Evolutionary conservation across 257 asterid genomes (phyloP).

Genomic region (Solanum bukasovii): DNA sequence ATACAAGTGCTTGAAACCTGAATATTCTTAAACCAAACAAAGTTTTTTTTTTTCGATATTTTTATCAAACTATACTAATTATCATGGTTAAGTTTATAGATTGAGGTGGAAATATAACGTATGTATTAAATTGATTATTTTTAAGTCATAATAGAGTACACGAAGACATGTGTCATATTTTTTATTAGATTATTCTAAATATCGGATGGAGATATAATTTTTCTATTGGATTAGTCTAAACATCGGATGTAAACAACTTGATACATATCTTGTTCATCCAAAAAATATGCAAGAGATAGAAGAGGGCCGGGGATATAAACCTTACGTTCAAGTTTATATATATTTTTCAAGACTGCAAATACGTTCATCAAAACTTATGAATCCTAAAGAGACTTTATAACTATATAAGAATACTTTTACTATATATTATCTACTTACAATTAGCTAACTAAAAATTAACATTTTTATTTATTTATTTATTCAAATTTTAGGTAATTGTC

Average conservation of each 20-base stretch:
- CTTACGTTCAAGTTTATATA: background rate
- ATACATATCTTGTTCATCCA: background rate
- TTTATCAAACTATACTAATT: background rate
- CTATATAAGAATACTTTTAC: background rate
- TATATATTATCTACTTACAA: background rate
- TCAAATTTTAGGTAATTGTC: rapidly evolving
- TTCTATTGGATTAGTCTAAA: background rate
- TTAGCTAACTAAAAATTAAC: background rate
- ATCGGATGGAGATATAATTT: background rate
- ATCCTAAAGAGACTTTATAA: background rate
- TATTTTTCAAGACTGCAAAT: too few relatives aligned
- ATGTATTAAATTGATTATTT: background rate
- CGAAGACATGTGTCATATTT: background rate
- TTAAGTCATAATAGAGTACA: background rate
- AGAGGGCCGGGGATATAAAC: background rate
- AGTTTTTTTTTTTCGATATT: background rate
- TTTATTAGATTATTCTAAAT: background rate
- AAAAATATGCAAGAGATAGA: background rate
- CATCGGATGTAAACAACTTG: background rate
- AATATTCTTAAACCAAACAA: background rate
- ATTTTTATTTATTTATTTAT: too few relatives aligned
- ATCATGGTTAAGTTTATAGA: background rate
- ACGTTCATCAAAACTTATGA: background rate
- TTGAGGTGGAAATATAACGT: background rate
- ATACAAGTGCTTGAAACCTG: background rate